Evolutionary conservation across 768 basidiomycete species (phyloP), one percentile per base, ranked within the genome.

Genomic region (Candolleomyces aberdarensis): DNA sequence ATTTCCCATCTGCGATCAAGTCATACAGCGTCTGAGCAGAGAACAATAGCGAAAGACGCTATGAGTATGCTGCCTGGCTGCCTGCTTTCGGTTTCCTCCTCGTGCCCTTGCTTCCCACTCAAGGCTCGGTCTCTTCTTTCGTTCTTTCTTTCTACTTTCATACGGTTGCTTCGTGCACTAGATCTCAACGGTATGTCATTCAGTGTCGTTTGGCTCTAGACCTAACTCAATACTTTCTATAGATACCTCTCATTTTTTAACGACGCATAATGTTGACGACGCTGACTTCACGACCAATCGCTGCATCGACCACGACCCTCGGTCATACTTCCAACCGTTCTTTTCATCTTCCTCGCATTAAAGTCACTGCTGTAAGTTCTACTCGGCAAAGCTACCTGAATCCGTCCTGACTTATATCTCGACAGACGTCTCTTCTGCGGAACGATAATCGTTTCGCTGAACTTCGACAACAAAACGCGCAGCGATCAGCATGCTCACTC

Each of bases 261-360:
- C 26, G 29, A n/a, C 19, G 26, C 22, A 56, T 9, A 9, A 60
- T 54, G 51, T 26, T 60, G 40, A 60, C 52, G 51, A 60, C 59
- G 6, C 19, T 20, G 19, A 17, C 17, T 22, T 54, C 59, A 46
- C 50, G 40, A 54, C 50, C 43, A 26, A 5, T n/a, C 8, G n/a
- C 57, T 49, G 11, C n/a, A 22, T 14, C 44, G 14, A 6, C 54
- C 31, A 39, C 54, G 36, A 56, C 9, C 39, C n/a, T 39, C 17
- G 58, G 50, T 10, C 20, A 15, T 17, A 13, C 59, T 29, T 48
- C 59, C 6, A 20, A 26, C 22, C 59, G 59, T n/a, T 54, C 50
- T 17, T 61, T 61, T 32, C 13, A 29, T 26, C 54, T 61, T 26
- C 59, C 52, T n/a, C 53, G 59, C 44, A 56, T 61, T n/a, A 61